A percentile compares a stretch with the other conserved stretches of the same genome.
phyloP scores from a whole-genome alignment of 495 filamentous ascomycete genomes.

The Penicillium verhagenii region DNA sequence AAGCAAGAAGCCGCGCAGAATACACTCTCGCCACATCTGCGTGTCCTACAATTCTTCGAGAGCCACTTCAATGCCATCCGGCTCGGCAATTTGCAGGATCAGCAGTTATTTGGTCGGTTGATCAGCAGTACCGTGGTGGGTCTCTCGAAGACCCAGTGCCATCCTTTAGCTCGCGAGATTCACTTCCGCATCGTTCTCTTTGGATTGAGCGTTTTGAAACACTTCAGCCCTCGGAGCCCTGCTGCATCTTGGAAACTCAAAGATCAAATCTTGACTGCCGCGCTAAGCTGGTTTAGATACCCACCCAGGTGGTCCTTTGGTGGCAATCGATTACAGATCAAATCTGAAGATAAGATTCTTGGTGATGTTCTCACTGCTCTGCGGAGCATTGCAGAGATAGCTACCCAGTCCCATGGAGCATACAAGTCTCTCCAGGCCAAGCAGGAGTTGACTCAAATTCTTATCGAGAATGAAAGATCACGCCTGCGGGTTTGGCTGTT shows the following conservation, averaged over 20 bases:
- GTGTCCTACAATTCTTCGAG: conserved; percentile 81
- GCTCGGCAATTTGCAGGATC: conserved; percentile 73
- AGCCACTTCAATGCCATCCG: conserved; percentile 93
- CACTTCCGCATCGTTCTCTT: conserved; percentile 86
- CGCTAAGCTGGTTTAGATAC: conserved; percentile 81
- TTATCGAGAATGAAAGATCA: conserved; percentile 82
- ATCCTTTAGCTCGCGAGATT: conserved; percentile 87
- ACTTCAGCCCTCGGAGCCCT: conserved; percentile 61
- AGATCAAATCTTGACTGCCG: conserved; percentile 81
- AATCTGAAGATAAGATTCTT: conserved; percentile 83
- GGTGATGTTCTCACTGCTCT: conserved; percentile 70
- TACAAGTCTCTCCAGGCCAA: conserved; percentile 70
- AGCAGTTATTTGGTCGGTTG: conserved; percentile 75
- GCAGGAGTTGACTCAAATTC: conserved; percentile 71
- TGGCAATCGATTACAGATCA: conserved; percentile 87
- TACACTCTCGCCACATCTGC: conserved; percentile 79
- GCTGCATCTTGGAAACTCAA: conserved; percentile 73
- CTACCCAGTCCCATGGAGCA: conserved; percentile 48
- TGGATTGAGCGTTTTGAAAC: conserved; percentile 69
- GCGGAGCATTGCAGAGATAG: conserved; percentile 54
- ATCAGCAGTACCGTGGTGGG: conserved; percentile 72
- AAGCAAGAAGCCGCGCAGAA: conserved; percentile 76
- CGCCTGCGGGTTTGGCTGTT: conserved; percentile 88
- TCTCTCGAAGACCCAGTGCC: conserved; percentile 64
- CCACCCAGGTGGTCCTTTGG: conserved; percentile 93